phyloP scores from a whole-genome alignment of 805 yeast genomes.

The Novakomyces olei region DNA sequence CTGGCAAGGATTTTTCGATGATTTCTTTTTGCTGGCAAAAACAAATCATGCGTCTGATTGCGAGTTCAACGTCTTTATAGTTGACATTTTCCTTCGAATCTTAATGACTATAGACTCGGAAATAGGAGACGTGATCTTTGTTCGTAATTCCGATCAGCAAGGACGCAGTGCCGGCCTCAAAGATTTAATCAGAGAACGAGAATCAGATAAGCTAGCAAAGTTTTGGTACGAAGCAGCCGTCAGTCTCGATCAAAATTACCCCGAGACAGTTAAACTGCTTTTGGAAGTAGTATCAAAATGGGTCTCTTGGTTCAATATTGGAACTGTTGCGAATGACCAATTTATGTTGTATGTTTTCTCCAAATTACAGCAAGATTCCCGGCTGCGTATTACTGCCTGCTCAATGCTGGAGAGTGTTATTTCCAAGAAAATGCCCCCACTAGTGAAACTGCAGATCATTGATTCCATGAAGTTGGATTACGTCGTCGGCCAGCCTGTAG shows the following conservation, averaged over 20 bases:
- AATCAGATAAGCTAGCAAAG: conserved; percentile 12
- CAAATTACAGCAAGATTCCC: conserved; percentile 28
- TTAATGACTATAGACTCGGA: conserved; percentile 62
- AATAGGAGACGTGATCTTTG: conserved; percentile 76
- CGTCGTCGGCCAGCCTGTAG: conserved; percentile 20
- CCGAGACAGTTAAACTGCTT: conserved; percentile 33
- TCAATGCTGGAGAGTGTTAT: conserved; percentile 40
- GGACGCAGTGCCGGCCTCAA: conserved; percentile 53
- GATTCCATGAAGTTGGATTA: conserved; percentile 44
- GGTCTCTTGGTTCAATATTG: conserved; percentile 81
- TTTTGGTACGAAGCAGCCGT: too few species aligned
- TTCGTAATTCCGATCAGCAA: conserved; percentile 34
- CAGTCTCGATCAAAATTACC: too few species aligned
- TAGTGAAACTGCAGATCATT: conserved; percentile 46
- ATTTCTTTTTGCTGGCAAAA: conserved; percentile 22
- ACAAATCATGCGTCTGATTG: conserved; percentile 11
- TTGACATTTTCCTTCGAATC: conserved; percentile 57
- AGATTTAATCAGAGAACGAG: conserved; percentile 47
- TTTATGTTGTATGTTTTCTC: conserved; percentile 36
- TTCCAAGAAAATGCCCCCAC: conserved; percentile 57
- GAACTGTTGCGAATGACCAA: conserved; percentile 40
- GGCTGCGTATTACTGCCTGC: conserved; percentile 30
- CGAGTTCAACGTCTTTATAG: conserved; percentile 22
- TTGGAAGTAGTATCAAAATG: conserved; percentile 58
- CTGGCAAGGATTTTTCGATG: conserved; percentile 32